These are phyloP conservation scores for Hypoxylon sp. DNA, from an alignment of 2,329 filamentous ascomycete genomes.

Conservation along the genomic window DNA sequence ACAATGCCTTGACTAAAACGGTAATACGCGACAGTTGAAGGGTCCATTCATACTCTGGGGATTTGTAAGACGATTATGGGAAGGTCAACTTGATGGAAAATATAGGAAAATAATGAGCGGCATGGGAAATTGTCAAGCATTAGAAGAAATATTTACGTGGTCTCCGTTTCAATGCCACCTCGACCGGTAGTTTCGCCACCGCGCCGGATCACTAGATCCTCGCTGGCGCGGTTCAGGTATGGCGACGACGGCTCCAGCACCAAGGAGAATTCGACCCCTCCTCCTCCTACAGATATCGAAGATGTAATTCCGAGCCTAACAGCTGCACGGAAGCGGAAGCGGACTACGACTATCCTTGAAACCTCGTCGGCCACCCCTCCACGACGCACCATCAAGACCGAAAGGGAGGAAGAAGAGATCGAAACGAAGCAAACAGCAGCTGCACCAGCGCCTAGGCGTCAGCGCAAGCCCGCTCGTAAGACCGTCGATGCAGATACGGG, in stretches of 20 bases:
- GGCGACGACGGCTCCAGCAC: conserved; percentile 32
- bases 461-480: conserved; percentile 52
- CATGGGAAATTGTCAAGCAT: conserved; percentile 38
- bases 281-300: conserved; percentile 51
- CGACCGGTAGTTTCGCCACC: conserved; percentile 46
- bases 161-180: conserved; percentile 45
- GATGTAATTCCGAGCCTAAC: conserved; percentile 48
- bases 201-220: conserved; percentile 53
- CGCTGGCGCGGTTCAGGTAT: conserved; percentile 54
- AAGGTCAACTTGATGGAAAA: conserved; percentile 1
- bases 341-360: conserved; percentile 34
- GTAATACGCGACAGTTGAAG: not conserved
- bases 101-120: conserved; percentile 2
- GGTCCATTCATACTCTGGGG: not conserved
- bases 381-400: conserved; percentile 36
- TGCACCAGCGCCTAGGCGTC: conserved; percentile 25
- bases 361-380: conserved; percentile 19
- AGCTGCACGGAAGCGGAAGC: conserved; percentile 51
- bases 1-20: conserved; percentile 8
- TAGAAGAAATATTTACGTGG: conserved; percentile 18
- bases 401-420: conserved; percentile 38
- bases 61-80: not conserved
- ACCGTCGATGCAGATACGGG: conserved; percentile 47
- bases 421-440: conserved; percentile 16
- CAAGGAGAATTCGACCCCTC: conserved; percentile 34